Evolutionary conservation across 768 basidiomycete genomes (phyloP).

Genomic region (Amanita rimosa): DNA sequence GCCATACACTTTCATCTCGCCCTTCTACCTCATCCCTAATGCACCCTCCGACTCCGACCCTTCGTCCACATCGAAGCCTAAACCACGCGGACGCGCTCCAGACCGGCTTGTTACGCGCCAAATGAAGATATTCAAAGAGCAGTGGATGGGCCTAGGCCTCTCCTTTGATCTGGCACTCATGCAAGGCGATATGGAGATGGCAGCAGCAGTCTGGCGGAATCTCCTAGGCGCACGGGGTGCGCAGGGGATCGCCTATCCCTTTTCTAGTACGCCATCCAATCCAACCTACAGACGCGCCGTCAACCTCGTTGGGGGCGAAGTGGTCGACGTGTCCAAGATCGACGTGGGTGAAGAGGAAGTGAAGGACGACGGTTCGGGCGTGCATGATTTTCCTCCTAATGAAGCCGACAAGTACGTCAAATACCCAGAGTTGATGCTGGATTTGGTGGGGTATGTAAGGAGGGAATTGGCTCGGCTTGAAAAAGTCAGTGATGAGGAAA

Average conservation of each 20-base stretch:
- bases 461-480: slow-evolving; percentile 67
- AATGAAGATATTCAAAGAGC: slow-evolving; percentile 88
- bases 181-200: slow-evolving; percentile 71
- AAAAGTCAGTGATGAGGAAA: slow-evolving; percentile 28
- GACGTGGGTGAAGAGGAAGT: slow-evolving; percentile 47
- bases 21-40: slow-evolving; percentile 39
- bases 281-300: slow-evolving; percentile 46
- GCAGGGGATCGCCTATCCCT: slow-evolving; percentile 44
- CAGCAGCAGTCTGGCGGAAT: slow-evolving; percentile 86
- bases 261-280: slow-evolving; percentile 7
- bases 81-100: slow-evolving; percentile 36
- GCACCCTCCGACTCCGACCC: slow-evolving; percentile 11
- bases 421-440: slow-evolving; percentile 67
- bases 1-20: slow-evolving; percentile 34
- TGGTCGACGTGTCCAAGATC: slow-evolving; percentile 48
- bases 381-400: slow-evolving; percentile 52
- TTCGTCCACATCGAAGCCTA: slow-evolving; percentile 1
- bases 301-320: slow-evolving; percentile 59
- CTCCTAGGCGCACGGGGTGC: slow-evolving; percentile 79
- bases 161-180: slow-evolving; percentile 72
- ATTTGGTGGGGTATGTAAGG: slow-evolving; percentile 57
- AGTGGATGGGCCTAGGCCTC: slow-evolving; percentile 77
- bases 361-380: slow-evolving; percentile 58
- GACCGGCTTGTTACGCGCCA: slow-evolving; percentile 75
- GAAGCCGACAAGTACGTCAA: slow-evolving; percentile 60